Percentiles rank a stretch among this genome's conserved stretches.
Conservation (phyloP, 129 eudicot species). For the Dittrichia graveolens region DNA sequence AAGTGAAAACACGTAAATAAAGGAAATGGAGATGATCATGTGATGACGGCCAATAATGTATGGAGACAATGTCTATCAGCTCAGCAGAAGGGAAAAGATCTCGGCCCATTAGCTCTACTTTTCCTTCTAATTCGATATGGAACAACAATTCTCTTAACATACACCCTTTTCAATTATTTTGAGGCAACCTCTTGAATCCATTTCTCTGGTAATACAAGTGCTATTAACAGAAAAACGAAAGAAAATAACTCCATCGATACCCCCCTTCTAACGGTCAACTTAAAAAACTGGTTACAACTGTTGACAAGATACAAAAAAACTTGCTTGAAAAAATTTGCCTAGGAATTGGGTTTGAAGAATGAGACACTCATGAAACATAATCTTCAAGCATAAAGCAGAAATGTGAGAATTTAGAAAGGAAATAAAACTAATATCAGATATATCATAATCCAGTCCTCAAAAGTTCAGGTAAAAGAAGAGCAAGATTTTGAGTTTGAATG, state of each 20-base stretch:
- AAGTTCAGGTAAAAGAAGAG: conserved; percentile 13
- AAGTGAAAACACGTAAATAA: neutral
- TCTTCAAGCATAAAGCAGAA: neutral
- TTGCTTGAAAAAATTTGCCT: neutral
- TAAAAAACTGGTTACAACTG: neutral
- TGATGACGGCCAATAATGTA: neutral
- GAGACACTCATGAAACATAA: conserved; percentile 2
- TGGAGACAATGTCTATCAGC: neutral
- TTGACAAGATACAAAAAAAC: neutral
- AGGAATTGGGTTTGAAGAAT: neutral
- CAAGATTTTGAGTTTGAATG: neutral
- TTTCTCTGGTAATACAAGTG: conserved; percentile 18
- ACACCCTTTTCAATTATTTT: neutral
- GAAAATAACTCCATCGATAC: conserved; percentile 7
- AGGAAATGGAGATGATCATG: neutral
- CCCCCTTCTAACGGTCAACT: conserved; percentile 18
- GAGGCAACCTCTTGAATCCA: conserved; percentile 13
- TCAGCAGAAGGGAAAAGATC: neutral
- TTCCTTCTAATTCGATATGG: neutral
- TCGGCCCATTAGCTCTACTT: neutral
- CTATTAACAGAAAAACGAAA: neutral
- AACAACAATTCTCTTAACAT: conserved; percentile 5
- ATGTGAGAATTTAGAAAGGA: neutral
- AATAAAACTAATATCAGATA: neutral
- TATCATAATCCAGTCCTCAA: neutral